A percentile compares a stretch with the other conserved stretches of the same genome.
phyloP scores from a whole-genome alignment of 371 early-diverging fungal species.

The Mucor indicus region DNA sequence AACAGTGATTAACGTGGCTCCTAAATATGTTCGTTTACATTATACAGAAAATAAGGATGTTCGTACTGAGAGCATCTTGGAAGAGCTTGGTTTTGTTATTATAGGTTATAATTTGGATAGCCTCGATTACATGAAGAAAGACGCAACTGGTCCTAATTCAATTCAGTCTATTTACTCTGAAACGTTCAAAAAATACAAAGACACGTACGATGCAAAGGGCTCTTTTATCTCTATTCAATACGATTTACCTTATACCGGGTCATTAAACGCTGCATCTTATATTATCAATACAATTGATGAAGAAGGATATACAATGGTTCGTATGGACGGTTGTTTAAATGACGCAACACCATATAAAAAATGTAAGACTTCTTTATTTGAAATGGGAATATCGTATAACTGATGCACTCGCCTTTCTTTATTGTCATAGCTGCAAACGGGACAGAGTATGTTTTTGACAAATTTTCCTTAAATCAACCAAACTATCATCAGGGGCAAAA shows the following conservation, averaged over 20 bases:
- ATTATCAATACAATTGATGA: slow-evolving; percentile 45
- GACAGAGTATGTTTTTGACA: slow-evolving; percentile 37
- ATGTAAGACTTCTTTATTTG: slow-evolving; percentile 20
- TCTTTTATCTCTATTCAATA: slow-evolving; percentile 54
- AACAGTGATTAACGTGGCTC: slow-evolving; percentile 47
- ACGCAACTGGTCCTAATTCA: slow-evolving; percentile 30
- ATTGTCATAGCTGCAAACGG: slow-evolving; percentile 8
- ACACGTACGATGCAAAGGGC: slow-evolving; percentile 45
- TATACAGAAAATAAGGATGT: slow-evolving; percentile 43
- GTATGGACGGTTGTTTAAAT: slow-evolving; percentile 54
- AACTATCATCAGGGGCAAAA: slow-evolving; percentile 51
- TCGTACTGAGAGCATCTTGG: slow-evolving; percentile 38
- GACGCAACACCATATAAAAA: slow-evolving; percentile 56
- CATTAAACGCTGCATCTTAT: slow-evolving; percentile 42
- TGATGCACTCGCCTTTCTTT: neutral
- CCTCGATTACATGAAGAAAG: slow-evolving; percentile 44
- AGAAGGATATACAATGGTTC: slow-evolving; percentile 57
- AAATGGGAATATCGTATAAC: neutral
- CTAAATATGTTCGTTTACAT: slow-evolving; percentile 55
- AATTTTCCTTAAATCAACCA: slow-evolving; percentile 42
- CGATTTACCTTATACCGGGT: slow-evolving; percentile 57
- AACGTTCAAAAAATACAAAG: slow-evolving; percentile 36
- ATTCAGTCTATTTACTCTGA: slow-evolving; percentile 41
- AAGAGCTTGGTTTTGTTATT: slow-evolving; percentile 47
- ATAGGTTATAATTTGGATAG: slow-evolving; percentile 56